Evolutionary conservation across 306 rosid species (phyloP).

Genomic region (Castanea mollissima): DNA sequence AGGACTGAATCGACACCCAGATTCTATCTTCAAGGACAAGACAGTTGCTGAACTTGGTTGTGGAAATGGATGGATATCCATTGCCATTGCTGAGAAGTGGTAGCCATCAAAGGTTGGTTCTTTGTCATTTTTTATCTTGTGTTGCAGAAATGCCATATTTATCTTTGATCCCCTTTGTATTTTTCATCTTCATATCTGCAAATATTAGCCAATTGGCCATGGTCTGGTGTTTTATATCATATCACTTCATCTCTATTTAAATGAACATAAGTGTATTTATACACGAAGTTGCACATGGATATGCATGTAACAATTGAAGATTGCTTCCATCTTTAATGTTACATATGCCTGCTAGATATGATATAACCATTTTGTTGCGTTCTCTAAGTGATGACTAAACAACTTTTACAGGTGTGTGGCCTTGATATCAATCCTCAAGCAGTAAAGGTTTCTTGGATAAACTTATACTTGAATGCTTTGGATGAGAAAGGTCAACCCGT

Average conservation of each 20-base stretch:
- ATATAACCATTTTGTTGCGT: too few relatives aligned
- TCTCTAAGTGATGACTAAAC: not conserved
- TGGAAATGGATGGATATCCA: constrained; percentile 99
- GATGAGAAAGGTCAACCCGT: constrained; percentile 76
- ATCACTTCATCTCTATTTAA: too few relatives aligned
- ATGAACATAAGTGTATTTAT: too few relatives aligned
- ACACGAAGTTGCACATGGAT: not conserved
- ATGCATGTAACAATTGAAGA: not conserved
- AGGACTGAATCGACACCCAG: constrained; percentile 83
- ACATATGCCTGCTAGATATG: too few relatives aligned
- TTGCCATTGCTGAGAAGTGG: constrained; percentile 97
- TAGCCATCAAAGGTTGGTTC: constrained; percentile 71
- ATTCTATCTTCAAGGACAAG: constrained; percentile 84
- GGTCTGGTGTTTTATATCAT: too few relatives aligned
- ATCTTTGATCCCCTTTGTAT: not conserved
- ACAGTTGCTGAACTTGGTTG: constrained; percentile 88
- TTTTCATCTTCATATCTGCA: not conserved
- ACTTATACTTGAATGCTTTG: constrained; percentile 83
- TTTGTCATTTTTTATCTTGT: not conserved
- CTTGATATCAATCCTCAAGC: constrained; percentile 97
- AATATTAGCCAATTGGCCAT: not conserved
- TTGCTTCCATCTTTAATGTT: not conserved
- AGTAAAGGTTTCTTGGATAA: constrained; percentile 81
- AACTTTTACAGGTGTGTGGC: constrained; percentile 72
- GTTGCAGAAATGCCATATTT: too few relatives aligned